A percentile compares a stretch with the other conserved stretches of the same genome.
Evolutionary conservation across 305 asterid species (phyloP).

Genomic region (Rubia peregrina): DNA sequence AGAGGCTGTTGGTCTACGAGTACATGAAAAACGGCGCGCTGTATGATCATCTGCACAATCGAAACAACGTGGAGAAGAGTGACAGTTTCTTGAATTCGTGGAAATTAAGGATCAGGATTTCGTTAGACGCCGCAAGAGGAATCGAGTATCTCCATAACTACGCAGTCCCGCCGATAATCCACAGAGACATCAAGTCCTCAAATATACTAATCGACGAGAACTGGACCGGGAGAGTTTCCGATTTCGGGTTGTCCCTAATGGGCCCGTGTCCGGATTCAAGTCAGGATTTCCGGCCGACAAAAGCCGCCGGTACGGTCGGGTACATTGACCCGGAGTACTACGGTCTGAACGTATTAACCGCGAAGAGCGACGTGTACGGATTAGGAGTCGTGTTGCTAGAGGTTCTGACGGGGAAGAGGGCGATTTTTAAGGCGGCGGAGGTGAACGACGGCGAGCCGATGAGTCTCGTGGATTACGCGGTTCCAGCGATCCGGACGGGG

Average conservation of each 20-base stretch:
- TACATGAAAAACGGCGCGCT: conserved; percentile 87
- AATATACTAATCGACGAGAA: conserved; percentile 62
- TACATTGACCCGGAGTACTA: conserved; percentile 85
- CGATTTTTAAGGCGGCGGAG: conserved; percentile 52
- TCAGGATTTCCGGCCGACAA: conserved; percentile 39
- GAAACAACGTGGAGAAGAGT: conserved; percentile 50
- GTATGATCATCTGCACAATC: conserved; percentile 60
- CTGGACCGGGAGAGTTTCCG: conserved; percentile 74
- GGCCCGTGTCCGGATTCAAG: conserved; percentile 55
- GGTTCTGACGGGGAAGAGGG: conserved; percentile 75
- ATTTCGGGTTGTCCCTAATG: conserved; percentile 71
- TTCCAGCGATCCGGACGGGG: conserved; percentile 65
- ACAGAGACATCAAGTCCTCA: conserved; percentile 77
- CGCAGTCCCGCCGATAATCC: conserved; percentile 85
- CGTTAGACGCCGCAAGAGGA: conserved; percentile 79
- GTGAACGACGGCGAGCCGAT: conserved; percentile 38
- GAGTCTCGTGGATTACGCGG: conserved; percentile 68
- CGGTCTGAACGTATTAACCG: conserved; percentile 66
- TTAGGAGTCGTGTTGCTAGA: conserved; percentile 74
- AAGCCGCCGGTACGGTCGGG: conserved; percentile 85
- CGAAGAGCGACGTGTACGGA: conserved; percentile 85
- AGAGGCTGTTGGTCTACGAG: conserved; percentile 74
- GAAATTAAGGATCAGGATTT: conserved; percentile 71
- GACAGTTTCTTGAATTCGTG: conserved; percentile 63
- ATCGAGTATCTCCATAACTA: conserved; percentile 79